These are phyloP conservation scores for Dentipellis fragilis DNA, from an alignment of 768 basidiomycete genomes.

Conservation along the genomic window DNA sequence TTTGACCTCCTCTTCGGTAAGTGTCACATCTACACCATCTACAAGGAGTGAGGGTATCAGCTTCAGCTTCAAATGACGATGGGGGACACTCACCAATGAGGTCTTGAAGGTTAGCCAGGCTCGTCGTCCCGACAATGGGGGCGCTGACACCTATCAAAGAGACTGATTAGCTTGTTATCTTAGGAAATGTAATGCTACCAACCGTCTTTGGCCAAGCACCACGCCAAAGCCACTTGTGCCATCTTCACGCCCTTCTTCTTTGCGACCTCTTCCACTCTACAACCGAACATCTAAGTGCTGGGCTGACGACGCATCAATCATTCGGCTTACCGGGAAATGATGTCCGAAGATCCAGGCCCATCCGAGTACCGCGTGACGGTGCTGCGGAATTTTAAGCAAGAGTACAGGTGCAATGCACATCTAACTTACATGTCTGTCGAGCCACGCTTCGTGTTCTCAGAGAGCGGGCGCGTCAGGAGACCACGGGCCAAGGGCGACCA, in stretches of 20 bases:
- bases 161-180: too few species aligned
- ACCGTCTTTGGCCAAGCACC: conserved; percentile 21
- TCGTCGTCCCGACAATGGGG: conserved; percentile 29
- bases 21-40: conserved; percentile 25
- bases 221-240: conserved; percentile 30
- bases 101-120: conserved; percentile 22
- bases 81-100: conserved; percentile 15
- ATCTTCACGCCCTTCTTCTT: conserved; percentile 25
- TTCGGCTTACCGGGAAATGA: neutral
- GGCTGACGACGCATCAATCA: neutral
- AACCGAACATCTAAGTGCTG: too few species aligned
- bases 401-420: neutral
- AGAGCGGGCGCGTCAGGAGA: conserved; percentile 17
- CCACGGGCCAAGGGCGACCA: conserved; percentile 28
- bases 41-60: neutral
- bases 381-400: neutral
- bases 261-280: conserved; percentile 24
- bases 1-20: conserved; percentile 32
- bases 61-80: neutral
- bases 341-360: conserved; percentile 5
- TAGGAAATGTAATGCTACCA: neutral
- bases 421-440: conserved; percentile 17
- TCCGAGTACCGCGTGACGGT: conserved; percentile 2
- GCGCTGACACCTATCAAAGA: conserved; percentile 16
- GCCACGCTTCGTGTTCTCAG: conserved; percentile 11